Evolutionary conservation across 2,329 filamentous ascomycete genomes (phyloP).

Genomic region (Lanzia echinophila): DNA sequence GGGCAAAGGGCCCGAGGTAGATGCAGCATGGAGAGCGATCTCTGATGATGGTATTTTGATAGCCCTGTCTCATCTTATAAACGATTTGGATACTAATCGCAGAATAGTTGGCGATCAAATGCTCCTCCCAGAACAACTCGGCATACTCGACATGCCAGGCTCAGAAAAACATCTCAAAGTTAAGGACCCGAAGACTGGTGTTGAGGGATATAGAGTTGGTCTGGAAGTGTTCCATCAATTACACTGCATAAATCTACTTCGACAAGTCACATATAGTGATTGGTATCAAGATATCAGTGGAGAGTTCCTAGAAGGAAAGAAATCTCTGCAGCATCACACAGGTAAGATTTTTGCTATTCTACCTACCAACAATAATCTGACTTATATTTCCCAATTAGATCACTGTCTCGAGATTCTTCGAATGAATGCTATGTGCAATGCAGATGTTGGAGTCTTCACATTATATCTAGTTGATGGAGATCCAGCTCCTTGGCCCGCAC

Average conservation of each 20-base stretch:
- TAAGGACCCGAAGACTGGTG: slow-evolving; percentile 48
- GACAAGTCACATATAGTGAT: slow-evolving; percentile 43
- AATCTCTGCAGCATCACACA: slow-evolving; percentile 38
- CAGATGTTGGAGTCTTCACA: slow-evolving; percentile 48
- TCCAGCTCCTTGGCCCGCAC: slow-evolving; percentile 48
- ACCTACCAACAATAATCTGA: not conserved
- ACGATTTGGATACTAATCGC: not conserved
- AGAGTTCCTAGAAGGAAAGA: slow-evolving; percentile 39
- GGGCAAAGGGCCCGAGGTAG: slow-evolving; percentile 49
- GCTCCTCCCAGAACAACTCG: slow-evolving; percentile 48
- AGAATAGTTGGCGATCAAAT: slow-evolving; percentile 52
- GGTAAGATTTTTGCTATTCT: slow-evolving; percentile 10
- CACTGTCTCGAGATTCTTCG: slow-evolving; percentile 49
- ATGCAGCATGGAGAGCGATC: slow-evolving; percentile 50
- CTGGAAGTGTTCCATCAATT: slow-evolving; percentile 37
- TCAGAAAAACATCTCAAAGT: slow-evolving; percentile 43
- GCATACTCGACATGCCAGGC: slow-evolving; percentile 44
- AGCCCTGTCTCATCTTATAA: not conserved
- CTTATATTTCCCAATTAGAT: slow-evolving; percentile 27
- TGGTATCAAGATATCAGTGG: slow-evolving; percentile 43
- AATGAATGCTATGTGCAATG: slow-evolving; percentile 48
- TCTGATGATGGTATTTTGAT: slow-evolving; percentile 37
- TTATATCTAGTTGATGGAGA: slow-evolving; percentile 40
- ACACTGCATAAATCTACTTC: slow-evolving; percentile 34
- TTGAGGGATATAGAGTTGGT: slow-evolving; percentile 51